Conservation (phyloP, 306 rosid species). For the Quercus dentata region DNA sequence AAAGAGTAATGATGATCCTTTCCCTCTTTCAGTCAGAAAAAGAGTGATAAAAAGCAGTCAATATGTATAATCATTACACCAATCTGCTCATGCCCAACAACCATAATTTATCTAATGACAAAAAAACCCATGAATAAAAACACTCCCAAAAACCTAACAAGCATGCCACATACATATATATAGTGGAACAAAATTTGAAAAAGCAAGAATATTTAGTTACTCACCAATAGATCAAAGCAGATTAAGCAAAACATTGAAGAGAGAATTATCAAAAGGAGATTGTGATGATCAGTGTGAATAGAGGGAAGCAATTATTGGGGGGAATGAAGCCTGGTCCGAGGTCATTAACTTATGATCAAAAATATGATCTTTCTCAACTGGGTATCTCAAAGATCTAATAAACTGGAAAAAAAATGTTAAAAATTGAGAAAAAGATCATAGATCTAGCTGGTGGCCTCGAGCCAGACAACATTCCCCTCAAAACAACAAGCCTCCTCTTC, state of each 20-base stretch:
- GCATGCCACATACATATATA: neutral
- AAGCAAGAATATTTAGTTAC: neutral
- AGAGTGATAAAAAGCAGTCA: constrained; percentile 27
- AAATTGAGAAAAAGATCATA: constrained; percentile 12
- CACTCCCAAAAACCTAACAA: neutral
- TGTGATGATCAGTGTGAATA: neutral
- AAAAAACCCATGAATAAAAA: neutral
- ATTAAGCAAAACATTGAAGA: neutral
- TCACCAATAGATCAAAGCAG: constrained; percentile 11
- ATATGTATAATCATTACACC: constrained; percentile 51
- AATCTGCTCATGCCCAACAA: constrained; percentile 41
- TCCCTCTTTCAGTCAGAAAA: constrained; percentile 36
- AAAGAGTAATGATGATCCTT: constrained; percentile 37
- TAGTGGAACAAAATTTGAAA: neutral
- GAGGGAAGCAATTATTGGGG: constrained; percentile 59
- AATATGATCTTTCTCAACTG: constrained; percentile 9
- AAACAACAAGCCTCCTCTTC: constrained; percentile 15
- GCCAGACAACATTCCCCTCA: constrained; percentile 75
- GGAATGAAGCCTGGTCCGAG: constrained; percentile 80
- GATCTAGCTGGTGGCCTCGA: constrained; percentile 48
- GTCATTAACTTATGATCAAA: constrained; percentile 22
- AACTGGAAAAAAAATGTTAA: neutral
- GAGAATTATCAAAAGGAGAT: neutral
- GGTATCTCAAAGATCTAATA: neutral
- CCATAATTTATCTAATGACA: neutral